Base-by-base conservation (phyloP, 345 rosid species). In the Aquilaria malaccensis region DNA sequence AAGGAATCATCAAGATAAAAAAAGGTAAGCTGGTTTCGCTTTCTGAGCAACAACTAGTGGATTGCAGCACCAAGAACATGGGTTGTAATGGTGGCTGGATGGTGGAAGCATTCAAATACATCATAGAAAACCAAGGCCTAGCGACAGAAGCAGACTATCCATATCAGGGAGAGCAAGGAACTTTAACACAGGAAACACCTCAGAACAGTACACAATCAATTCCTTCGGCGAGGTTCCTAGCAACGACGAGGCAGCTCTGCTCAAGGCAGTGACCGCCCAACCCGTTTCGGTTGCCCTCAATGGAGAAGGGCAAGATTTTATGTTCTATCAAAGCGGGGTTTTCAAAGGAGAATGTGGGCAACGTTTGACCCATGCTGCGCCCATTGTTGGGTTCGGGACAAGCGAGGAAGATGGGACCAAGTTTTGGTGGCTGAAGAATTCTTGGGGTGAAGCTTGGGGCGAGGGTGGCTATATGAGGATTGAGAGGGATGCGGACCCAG, bases 371-470 rank as follows among this genome's bases (percentile, higher is more conserved):
- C 95, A 87, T 31, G 88, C 68, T 3, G 85, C 82, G 4, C 63
- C 81, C 12, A 77, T 69, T 0, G 69, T 85, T 11, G 95, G 95
- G 47, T 87, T 82, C 48, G 85, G 86, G 10, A 58, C 52, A 10
- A 41, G 49, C 0, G 43, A 5, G 1, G 50, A 11, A 0, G 73
- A 61, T 4, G 71, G 74, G 45, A 69, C 68, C 1, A 76, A 84
- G 67, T 82, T 76, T 61, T 85, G 95, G 95, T 48, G 76, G 61
- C 68, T 74, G 9, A 87, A 81, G 58, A 87, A 87, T 10, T 87
- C 95, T 0, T 87, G 95, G 91, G 91, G 88, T 11, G 10, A 13
- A 6, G 61, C 55, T 0, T 87, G 86, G 88, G 95, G 95, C 4
- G 95, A 87, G 48, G 30, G 41, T 10, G 95, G 95, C 5, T 85